Conservation (phyloP, 2,329 filamentous ascomycete genomes). For the Calonectria crousiana region DNA sequence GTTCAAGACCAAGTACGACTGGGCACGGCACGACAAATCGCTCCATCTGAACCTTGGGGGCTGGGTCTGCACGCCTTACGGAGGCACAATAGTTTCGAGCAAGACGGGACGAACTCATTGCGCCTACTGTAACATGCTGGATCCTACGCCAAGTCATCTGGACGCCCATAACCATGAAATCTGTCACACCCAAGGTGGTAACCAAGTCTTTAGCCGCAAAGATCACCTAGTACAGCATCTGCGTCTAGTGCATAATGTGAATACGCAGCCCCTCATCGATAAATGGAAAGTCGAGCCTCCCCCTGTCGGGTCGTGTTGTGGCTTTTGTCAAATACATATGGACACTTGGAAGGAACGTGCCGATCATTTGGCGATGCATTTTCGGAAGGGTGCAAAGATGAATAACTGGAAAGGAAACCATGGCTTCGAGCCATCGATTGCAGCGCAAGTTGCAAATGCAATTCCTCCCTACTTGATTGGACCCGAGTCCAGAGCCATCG, state of each 20-base stretch:
- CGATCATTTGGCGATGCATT: slow-evolving; percentile 44
- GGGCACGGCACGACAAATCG: slow-evolving; percentile 40
- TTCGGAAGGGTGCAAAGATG: slow-evolving; percentile 39
- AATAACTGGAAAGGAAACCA: slow-evolving; percentile 41
- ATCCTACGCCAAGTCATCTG: slow-evolving; percentile 40
- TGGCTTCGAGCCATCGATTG: slow-evolving; percentile 33
- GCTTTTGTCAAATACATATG: slow-evolving; percentile 44
- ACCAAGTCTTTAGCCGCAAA: slow-evolving; percentile 43
- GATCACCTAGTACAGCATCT: slow-evolving; percentile 50
- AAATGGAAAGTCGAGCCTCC: slow-evolving; percentile 44
- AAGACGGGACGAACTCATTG: slow-evolving; percentile 8
- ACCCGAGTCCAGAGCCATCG: slow-evolving; percentile 33
- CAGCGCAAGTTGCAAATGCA: slow-evolving; percentile 7
- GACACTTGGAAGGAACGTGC: slow-evolving; percentile 42
- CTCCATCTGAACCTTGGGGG: slow-evolving; percentile 39
- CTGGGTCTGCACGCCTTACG: slow-evolving; percentile 39
- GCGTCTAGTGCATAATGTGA: slow-evolving; percentile 45
- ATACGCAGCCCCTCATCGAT: slow-evolving; percentile 55
- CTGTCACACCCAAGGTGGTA: slow-evolving; percentile 22
- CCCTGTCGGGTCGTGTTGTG: slow-evolving; percentile 44
- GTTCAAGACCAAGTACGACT: slow-evolving; percentile 44
- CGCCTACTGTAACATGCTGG: slow-evolving; percentile 41
- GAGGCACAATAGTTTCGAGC: slow-evolving; percentile 28
- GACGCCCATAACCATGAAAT: slow-evolving; percentile 37
- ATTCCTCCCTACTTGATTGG: slow-evolving; percentile 21